Base-by-base conservation (phyloP, 176 grass and related monocot genomes). In the Eragrostis curvula region DNA sequence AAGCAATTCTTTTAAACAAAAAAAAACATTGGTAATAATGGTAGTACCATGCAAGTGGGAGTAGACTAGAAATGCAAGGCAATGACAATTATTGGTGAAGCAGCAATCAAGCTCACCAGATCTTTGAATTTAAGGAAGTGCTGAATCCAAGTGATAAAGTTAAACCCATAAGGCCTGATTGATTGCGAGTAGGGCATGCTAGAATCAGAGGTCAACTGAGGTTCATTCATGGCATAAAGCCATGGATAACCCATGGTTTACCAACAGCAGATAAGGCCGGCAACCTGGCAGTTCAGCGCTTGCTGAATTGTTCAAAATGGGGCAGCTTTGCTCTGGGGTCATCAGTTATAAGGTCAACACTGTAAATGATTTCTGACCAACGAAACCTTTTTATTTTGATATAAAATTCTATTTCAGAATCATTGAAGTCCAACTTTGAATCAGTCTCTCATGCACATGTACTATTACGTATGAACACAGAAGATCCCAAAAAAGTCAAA, bases 361-460 rank as follows among this genome's bases (percentile, higher is more conserved):
- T 55, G 40, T 65, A 43, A 81, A 49, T 32, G 66, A 81, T 85
- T 82, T 77, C 56, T 73, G 72, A 89, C 83, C 65, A 81, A 85
- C 66, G 28, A 83, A 39, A 8, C 15, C 24, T 58, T 24, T 17
- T 40, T n/a, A 67, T 84, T 47, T 59, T 42, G 74, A 79, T 59
- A 32, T 12, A 29, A 44, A 71, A 45, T 32, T 61, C 7, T 21
- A 47, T 46, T 80, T 55, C 30, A 76, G 71, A 71, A 81, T 42
- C 71, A 41, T 25, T 29, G 74, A 76, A 81, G 77, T 89, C 77
- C 28, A 89, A 81, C 71, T 65, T 47, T 56, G 87, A 89, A 67
- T 25, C 78, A 42, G 79, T 86, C 83, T 15, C 72, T 25, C 55
- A 29, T 81, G 64, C 78, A 71, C 52, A 80, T 29, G 77, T 57